Base-by-base conservation (phyloP, 352 stramenopile species). In the Achlya hypogyna region DNA sequence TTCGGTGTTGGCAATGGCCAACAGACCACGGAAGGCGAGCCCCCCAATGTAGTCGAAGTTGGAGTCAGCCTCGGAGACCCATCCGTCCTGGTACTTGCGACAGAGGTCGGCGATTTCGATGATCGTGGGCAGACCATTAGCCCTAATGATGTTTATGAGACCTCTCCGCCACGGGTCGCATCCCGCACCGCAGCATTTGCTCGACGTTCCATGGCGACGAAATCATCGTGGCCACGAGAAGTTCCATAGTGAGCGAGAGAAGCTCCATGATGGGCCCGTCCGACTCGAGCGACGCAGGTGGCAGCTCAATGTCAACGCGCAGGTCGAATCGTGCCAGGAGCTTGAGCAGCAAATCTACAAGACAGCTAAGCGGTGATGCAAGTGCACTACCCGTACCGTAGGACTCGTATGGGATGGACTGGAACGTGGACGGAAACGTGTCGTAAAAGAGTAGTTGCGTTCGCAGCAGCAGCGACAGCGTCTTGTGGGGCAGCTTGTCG, bases 391-490 rank as follows among this genome's bases (percentile, higher is more conserved):
- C 22, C 35, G 29, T 64, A 64, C 54, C 54, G 16, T 64, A 64
- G 16, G 54, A 35, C 32, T 64, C 54, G 35, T 52, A 64, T 28
- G 54, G 54, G 47, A 64, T 64, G 18, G 54, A 64, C 28, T 64
- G 54, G 28, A 64, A 64, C 40, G 54, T 18, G 12, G 54, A 64
- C 20, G 32, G 54, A 28, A 64, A 64, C 23, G 54, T 64, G 25
- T 64, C 54, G 40, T 64, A 64, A 38, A 64, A 64, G 25, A 64
- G 54, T 6, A 64, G 31, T 29, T 64, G 54, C 35, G 54, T 64
- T 2, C 54, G 35, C 54, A 64, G 35, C 25, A 64, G 25, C 16
- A 64, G 54, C 23, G 54, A 64, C 28, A 64, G 38, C 14, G 54
- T 64, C 29, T 64, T 64, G 40, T 64, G 54, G 6, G 54, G 54